phyloP scores from a whole-genome alignment of 2,329 filamentous ascomycete species.

The Fusarium anthophilum region DNA sequence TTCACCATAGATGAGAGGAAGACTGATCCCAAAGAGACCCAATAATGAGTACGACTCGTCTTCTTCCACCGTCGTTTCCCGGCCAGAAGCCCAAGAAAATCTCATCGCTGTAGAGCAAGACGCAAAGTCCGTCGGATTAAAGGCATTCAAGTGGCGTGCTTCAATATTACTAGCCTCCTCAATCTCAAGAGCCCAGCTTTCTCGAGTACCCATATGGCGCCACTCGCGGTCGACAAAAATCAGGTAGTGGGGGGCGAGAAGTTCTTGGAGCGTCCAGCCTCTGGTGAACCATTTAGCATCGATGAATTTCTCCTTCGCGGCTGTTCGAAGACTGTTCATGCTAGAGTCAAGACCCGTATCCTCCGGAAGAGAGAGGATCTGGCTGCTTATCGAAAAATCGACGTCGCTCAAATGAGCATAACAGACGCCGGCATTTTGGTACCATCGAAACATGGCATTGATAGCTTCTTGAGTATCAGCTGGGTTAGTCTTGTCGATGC shows the following conservation, averaged over 20 bases:
- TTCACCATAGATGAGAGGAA: neutral
- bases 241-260: neutral
- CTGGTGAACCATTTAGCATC: neutral
- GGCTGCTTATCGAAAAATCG: rapidly evolving
- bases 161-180: neutral
- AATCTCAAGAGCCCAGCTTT: neutral
- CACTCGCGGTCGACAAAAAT: neutral
- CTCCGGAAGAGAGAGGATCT: rapidly evolving
- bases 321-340: neutral
- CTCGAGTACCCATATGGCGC: neutral
- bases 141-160: neutral
- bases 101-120: neutral
- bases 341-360: neutral
- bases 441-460: neutral
- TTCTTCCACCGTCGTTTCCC: neutral
- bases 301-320: neutral
- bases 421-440: neutral
- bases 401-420: neutral
- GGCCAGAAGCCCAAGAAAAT: neutral
- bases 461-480: neutral
- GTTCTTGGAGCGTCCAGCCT: neutral
- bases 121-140: neutral
- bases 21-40: neutral
- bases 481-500: neutral
- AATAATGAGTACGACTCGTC: neutral